A percentile compares a stretch with the other conserved stretches of the same genome.
Conservation (phyloP, 306 rosid genomes). For the Cucumis cinereus region DNA sequence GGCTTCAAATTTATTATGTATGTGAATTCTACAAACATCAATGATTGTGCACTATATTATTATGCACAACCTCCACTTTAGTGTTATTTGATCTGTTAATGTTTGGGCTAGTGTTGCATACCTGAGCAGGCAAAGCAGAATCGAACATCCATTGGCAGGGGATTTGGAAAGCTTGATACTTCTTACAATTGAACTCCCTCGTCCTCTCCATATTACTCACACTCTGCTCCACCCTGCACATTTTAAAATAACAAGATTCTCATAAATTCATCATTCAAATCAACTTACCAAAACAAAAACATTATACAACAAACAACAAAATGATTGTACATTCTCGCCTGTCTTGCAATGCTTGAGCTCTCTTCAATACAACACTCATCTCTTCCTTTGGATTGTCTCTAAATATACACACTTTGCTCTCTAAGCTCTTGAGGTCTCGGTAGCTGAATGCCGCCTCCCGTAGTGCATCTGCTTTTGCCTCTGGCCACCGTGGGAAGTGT, state of each 20-base stretch:
- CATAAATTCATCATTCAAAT: not conserved
- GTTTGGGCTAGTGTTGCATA: no score
- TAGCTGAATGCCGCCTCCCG: constrained; percentile 80
- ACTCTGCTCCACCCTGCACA: constrained; percentile 67
- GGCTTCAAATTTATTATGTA: no score
- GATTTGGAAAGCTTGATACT: constrained; percentile 55
- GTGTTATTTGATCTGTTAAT: no score
- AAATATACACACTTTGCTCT: constrained; percentile 36
- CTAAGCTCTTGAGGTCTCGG: constrained; percentile 61
- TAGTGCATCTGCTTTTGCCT: constrained; percentile 66
- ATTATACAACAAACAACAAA: not conserved
- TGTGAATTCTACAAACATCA: no score
- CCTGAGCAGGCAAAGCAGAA: constrained; percentile 68
- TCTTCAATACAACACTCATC: constrained; percentile 34
- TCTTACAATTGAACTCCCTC: constrained; percentile 56
- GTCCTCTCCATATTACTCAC: constrained; percentile 51
- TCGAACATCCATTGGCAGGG: constrained; percentile 91
- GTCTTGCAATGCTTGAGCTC: constrained; percentile 83
- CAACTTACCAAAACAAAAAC: not conserved
- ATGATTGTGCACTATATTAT: no score
- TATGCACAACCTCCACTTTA: no score
- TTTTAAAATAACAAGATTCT: not conserved
- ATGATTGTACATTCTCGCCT: constrained; percentile 77
- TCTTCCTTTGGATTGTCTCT: constrained; percentile 60
- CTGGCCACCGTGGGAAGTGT: constrained; percentile 89